Evolutionary conservation across 2,329 filamentous ascomycete genomes (phyloP), one percentile per base, ranked within the genome.

Genomic region (Diaporthe ampelina): DNA sequence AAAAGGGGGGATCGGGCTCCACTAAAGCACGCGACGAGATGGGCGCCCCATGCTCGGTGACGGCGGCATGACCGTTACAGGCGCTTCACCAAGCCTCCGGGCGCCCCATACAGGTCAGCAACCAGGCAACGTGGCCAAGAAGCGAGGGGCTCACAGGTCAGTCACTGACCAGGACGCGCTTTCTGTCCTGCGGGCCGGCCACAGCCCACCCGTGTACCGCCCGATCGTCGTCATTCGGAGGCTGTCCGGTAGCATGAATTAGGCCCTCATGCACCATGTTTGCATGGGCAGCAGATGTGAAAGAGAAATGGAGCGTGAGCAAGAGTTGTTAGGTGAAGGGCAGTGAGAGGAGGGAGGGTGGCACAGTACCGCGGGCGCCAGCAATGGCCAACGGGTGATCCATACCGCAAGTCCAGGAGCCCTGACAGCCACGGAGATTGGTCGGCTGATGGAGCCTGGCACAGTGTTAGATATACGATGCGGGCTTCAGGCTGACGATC

Each of bases 381-480:
- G 63, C 63, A 68, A 37, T 54, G 63, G 45, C 63, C 48, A 68
- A 26, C 29, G 40, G 63, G 63, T 17, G 63, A 54, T 68, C 63
- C 63, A 54, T 68, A 37, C 45, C 32, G 63, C 2, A 4, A 35
- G 40, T 50, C 26, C 43, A 40, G 40, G 40, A 52, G 48, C 58
- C 57, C 54, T 54, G 65, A 68, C 73, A 35, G 37, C 40, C 32
- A 59, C 37, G 45, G 57, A 73, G 70, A 74, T 69, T 73, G 70
- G 73, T 72, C 45, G 48, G 59, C 24, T 40, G 43, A 50, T 19
- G 57, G 40, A 63, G 65, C 52, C 63, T 29, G 57, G 35, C 74
- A 75, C 74, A 73, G 74, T 75, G 74, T 54, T 54, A 70, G 58
- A 45, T 26, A 37, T 45, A 50, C 50, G 59, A 45, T 40, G 54